Evolutionary conservation across 768 basidiomycete species (phyloP).

Genomic region (Pisolithus marmoratus): DNA sequence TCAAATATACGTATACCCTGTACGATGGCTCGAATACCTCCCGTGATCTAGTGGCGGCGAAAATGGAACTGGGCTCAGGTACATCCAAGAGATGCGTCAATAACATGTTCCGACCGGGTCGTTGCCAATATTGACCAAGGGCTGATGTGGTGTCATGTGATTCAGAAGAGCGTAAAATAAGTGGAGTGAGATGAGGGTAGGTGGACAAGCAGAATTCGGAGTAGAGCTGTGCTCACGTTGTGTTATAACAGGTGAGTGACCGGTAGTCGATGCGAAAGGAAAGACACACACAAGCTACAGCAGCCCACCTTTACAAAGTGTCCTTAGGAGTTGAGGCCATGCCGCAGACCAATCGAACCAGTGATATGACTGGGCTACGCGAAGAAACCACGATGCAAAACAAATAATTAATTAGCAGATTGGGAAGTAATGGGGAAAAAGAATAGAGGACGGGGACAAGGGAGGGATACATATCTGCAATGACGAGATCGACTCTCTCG

Average conservation of each 20-base stretch:
- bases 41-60: too few relatives aligned
- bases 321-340: conserved; percentile 62
- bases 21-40: too few relatives aligned
- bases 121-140: conserved; percentile 69
- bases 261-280: background rate
- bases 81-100: too few relatives aligned
- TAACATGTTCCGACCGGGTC: conserved; percentile 69
- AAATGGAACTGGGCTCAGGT: too few relatives aligned
- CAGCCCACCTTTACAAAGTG: conserved; percentile 57
- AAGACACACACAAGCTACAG: conserved; percentile 64
- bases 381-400: background rate
- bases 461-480: conserved; percentile 52
- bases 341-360: conserved; percentile 75
- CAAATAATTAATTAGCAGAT: too few relatives aligned
- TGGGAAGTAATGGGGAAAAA: too few relatives aligned
- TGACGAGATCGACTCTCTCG: conserved; percentile 55
- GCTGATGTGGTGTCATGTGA: conserved; percentile 44
- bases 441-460: background rate
- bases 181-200: conserved; percentile 48
- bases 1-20: too few relatives aligned
- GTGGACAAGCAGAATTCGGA: conserved; percentile 63
- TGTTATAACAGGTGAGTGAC: background rate
- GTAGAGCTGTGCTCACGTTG: conserved; percentile 36
- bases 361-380: conserved; percentile 68
- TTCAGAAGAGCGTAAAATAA: conserved; percentile 60